Evolutionary conservation across 2,329 filamentous ascomycete genomes (phyloP).

Genomic region (Colletotrichum sp.): DNA sequence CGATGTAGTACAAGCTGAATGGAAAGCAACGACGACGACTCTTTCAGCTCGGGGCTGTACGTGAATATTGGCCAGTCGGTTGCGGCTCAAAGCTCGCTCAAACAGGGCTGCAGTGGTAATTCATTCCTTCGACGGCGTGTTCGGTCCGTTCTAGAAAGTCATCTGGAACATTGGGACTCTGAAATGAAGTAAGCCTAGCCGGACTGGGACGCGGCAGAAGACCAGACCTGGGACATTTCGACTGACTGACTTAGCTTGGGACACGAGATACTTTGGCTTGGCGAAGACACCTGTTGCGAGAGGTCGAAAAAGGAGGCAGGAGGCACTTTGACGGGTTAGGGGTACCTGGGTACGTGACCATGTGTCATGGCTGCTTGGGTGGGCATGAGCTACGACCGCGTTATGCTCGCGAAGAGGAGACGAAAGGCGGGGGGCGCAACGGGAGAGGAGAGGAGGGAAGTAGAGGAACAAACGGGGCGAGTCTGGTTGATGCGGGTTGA

Average conservation of each 20-base stretch:
- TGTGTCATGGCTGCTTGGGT: background rate
- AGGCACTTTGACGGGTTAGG: background rate
- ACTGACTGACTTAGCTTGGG: background rate
- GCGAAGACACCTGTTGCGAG: background rate
- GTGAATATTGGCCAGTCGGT: background rate
- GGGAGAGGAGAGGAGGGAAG: background rate
- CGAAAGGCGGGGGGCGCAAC: background rate
- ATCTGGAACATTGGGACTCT: slow-evolving; percentile 4
- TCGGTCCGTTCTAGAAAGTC: slow-evolving; percentile 13
- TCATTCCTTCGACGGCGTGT: background rate
- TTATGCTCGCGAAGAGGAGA: background rate
- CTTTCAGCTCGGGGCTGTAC: background rate
- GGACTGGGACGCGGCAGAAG: background rate
- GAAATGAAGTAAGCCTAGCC: slow-evolving; percentile 7
- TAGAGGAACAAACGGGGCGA: background rate
- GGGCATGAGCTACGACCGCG: background rate
- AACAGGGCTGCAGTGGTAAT: background rate
- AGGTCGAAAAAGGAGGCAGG: background rate
- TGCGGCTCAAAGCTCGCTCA: background rate
- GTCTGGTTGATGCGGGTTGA: background rate
- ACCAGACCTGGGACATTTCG: background rate
- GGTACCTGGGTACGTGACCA: background rate
- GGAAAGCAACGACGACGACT: background rate
- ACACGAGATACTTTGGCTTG: background rate
- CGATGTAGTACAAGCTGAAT: background rate